Conservation (phyloP, 2,329 filamentous ascomycete species). For the Coniochaeta pulveracea region DNA sequence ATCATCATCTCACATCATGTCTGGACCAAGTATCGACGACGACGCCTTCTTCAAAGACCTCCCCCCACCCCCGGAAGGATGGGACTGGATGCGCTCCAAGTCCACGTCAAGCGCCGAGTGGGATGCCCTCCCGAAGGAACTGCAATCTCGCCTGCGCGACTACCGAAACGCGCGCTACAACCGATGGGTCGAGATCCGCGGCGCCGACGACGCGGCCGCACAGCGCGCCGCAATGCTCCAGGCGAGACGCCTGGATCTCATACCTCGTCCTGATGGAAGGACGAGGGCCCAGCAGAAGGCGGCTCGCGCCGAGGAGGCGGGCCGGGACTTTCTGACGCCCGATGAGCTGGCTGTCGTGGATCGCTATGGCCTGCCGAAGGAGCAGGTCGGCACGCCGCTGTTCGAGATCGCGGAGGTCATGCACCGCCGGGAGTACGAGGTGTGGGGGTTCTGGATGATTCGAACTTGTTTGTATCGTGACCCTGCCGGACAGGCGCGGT, state of each 20-base stretch:
- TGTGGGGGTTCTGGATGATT: neutral
- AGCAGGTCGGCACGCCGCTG: conserved; percentile 4
- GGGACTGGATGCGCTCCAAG: conserved; percentile 1
- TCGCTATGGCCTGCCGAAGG: neutral
- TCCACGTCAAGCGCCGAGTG: neutral
- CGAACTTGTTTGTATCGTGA: neutral
- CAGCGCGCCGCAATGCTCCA: neutral
- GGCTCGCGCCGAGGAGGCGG: neutral
- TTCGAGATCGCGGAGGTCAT: conserved; percentile 3
- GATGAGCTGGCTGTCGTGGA: neutral
- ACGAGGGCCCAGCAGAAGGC: neutral
- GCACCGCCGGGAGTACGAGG: neutral
- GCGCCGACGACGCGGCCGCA: conserved; percentile 1
- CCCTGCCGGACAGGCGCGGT: neutral
- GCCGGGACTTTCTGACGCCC: neutral
- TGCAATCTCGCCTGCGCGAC: neutral
- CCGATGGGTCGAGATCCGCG: conserved; percentile 3
- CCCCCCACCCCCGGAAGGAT: conserved; percentile 2
- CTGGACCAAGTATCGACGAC: conserved; percentile 3
- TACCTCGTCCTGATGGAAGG: neutral
- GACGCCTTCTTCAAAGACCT: conserved; percentile 3
- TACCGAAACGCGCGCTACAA: conserved; percentile 1
- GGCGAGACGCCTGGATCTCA: neutral
- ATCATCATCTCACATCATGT: neutral
- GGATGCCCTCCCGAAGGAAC: neutral